Percentiles rank a stretch among this genome's conserved stretches.
Evolutionary conservation across 768 basidiomycete genomes (phyloP).

Genomic region (Amanita molliuscula): DNA sequence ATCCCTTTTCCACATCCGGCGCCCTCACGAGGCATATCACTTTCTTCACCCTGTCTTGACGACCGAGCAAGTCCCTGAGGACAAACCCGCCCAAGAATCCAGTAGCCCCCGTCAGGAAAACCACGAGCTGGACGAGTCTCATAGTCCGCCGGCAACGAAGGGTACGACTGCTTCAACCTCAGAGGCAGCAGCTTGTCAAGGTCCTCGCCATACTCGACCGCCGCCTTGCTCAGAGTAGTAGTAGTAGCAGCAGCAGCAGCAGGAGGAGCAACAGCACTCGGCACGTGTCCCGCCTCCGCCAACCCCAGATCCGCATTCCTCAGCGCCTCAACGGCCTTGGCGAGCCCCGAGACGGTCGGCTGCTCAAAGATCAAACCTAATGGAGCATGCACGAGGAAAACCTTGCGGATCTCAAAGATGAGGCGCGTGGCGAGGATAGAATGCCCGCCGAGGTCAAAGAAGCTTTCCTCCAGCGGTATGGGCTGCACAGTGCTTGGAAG

Average conservation of each 20-base stretch:
- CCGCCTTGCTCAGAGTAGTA: constrained; percentile 15
- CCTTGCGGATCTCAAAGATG: constrained; percentile 92
- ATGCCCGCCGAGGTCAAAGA: constrained; percentile 98
- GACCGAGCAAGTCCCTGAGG: constrained; percentile 64
- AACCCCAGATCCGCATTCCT: constrained; percentile 78
- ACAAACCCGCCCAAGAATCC: constrained; percentile 96
- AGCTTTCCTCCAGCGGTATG: constrained; percentile 85
- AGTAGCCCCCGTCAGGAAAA: constrained; percentile 95
- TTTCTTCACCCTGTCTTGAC: constrained; percentile 56
- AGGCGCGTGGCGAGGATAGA: constrained; percentile 96
- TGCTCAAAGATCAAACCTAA: constrained; percentile 86
- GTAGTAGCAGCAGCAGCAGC: constrained; percentile 8
- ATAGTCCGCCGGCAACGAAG: constrained; percentile 49
- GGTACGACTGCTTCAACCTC: constrained; percentile 53
- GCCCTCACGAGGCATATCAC: constrained; percentile 92
- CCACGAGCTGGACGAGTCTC: constrained; percentile 43
- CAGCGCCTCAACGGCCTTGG: constrained; percentile 63
- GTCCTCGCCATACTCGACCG: constrained; percentile 65
- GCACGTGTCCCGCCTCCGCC: constrained; percentile 16
- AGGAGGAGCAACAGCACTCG: constrained; percentile 6
- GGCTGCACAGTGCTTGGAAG: constrained; percentile 70
- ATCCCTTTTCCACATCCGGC: constrained; percentile 44
- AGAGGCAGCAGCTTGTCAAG: constrained; percentile 48
- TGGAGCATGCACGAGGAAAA: constrained; percentile 84
- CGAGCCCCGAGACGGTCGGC: constrained; percentile 76